phyloP scores from a whole-genome alignment of 176 grass and related monocot genomes.

The Microstegium vimineum region DNA sequence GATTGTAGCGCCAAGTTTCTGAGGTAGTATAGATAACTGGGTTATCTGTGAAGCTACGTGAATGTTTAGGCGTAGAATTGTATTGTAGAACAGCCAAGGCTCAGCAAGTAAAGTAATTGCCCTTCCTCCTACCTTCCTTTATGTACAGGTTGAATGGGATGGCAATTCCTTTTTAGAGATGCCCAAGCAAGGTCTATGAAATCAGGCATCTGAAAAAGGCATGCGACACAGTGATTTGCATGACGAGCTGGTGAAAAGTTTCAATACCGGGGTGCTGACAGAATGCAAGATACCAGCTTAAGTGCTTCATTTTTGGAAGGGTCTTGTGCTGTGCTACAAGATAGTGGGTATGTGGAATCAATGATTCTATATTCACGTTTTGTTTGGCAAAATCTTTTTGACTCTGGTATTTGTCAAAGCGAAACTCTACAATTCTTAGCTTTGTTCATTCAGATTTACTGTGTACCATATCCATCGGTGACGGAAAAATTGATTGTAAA shows the following conservation, averaged over 20 bases:
- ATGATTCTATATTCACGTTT: conserved; percentile 21
- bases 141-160: conserved; percentile 48
- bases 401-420: neutral
- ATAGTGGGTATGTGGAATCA: conserved; percentile 54
- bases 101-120: conserved; percentile 52
- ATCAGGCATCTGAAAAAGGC: neutral
- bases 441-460: neutral
- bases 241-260: conserved; percentile 36
- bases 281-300: conserved; percentile 25
- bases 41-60: conserved; percentile 33
- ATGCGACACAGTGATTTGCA: conserved; percentile 4
- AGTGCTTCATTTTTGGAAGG: conserved; percentile 28
- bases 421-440: neutral
- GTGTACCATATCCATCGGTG: neutral
- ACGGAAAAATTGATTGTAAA: neutral
- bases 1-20: conserved; percentile 38
- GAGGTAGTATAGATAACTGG: conserved; percentile 51
- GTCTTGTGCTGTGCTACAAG: conserved; percentile 32
- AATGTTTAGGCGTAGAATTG: conserved; percentile 27
- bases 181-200: conserved; percentile 17
- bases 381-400: neutral
- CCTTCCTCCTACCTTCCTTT: conserved; percentile 50
- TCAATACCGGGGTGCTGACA: neutral
- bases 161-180: conserved; percentile 33
- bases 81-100: conserved; percentile 33